phyloP scores from a whole-genome alignment of 805 yeast species.

The Nakazawaea ishiwadae region DNA sequence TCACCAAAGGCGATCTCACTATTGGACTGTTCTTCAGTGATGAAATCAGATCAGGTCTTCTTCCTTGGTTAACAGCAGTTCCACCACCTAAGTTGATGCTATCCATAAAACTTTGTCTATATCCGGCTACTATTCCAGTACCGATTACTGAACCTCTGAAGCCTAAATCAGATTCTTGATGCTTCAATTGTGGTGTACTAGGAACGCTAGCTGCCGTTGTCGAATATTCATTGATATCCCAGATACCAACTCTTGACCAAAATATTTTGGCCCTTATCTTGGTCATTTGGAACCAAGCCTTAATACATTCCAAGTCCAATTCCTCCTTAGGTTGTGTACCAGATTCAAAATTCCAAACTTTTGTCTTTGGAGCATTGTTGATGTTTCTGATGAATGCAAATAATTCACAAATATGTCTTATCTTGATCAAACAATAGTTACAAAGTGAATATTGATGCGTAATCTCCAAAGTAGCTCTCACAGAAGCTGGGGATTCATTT shows the following conservation, averaged over 20 bases:
- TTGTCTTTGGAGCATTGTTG: slow-evolving; percentile 33
- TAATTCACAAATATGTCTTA: slow-evolving; percentile 80
- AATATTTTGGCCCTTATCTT: slow-evolving; percentile 68
- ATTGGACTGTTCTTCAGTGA: slow-evolving; percentile 6
- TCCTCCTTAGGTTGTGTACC: slow-evolving; percentile 19
- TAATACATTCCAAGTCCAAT: slow-evolving; percentile 16
- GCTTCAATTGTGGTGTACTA: not conserved
- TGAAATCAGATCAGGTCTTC: slow-evolving; percentile 6
- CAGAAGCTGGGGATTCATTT: slow-evolving; percentile 15
- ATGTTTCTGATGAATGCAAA: slow-evolving; percentile 71
- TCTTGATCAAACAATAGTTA: slow-evolving; percentile 71
- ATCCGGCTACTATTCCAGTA: slow-evolving; percentile 9
- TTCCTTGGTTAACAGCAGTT: slow-evolving; percentile 1
- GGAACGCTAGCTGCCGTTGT: not conserved
- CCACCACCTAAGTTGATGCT: slow-evolving; percentile 3
- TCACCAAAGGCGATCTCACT: slow-evolving; percentile 2
- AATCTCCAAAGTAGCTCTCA: slow-evolving; percentile 23
- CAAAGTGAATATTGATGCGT: slow-evolving; percentile 63
- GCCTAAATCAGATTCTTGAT: slow-evolving; percentile 1
- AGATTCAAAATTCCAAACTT: slow-evolving; percentile 54
- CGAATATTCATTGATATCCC: slow-evolving; percentile 41
- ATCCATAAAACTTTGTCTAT: slow-evolving; percentile 12
- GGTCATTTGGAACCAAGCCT: slow-evolving; percentile 61
- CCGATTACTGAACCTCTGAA: slow-evolving; percentile 11
- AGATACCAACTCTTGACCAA: slow-evolving; percentile 80